phyloP scores from a whole-genome alignment of 176 grass and related monocot genomes.

The Aechmea fasciata region DNA sequence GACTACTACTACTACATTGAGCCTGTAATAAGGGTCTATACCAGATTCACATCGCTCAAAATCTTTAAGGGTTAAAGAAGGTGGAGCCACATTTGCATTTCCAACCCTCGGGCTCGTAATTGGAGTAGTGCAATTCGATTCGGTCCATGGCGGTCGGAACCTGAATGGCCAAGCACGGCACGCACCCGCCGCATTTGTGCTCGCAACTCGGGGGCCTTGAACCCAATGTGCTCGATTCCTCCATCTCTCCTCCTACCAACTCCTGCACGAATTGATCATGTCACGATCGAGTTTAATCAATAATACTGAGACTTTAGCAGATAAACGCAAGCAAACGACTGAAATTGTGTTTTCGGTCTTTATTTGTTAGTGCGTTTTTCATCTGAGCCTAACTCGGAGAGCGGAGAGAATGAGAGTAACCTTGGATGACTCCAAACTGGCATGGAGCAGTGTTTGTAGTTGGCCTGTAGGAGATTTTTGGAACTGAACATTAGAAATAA shows the following conservation, averaged over 20 bases:
- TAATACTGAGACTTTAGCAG: too few relatives aligned
- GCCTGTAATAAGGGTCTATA: background rate
- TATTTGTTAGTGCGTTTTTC: background rate
- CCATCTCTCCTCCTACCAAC: background rate
- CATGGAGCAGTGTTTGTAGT: background rate
- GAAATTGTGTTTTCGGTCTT: too few relatives aligned
- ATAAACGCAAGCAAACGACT: background rate
- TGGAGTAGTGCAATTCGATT: constrained; percentile 18
- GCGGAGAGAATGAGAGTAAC: background rate
- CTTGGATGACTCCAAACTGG: background rate
- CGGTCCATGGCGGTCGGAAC: constrained; percentile 20
- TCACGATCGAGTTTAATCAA: background rate
- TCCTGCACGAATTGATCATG: background rate
- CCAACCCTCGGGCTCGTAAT: constrained; percentile 70
- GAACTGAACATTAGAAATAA: background rate
- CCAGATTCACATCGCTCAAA: background rate
- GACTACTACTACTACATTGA: too few relatives aligned
- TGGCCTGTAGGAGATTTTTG: background rate
- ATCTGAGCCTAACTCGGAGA: background rate
- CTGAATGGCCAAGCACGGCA: constrained; percentile 40
- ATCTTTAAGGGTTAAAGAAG: constrained; percentile 40
- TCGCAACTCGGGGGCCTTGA: constrained; percentile 53
- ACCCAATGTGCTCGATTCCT: constrained; percentile 21
- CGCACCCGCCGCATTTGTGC: constrained; percentile 39
- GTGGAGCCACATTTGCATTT: constrained; percentile 56